A percentile compares a stretch with the other conserved stretches of the same genome.
Evolutionary conservation across 2,329 filamentous ascomycete species (phyloP).

Genomic region (Peltaster fructicola): DNA sequence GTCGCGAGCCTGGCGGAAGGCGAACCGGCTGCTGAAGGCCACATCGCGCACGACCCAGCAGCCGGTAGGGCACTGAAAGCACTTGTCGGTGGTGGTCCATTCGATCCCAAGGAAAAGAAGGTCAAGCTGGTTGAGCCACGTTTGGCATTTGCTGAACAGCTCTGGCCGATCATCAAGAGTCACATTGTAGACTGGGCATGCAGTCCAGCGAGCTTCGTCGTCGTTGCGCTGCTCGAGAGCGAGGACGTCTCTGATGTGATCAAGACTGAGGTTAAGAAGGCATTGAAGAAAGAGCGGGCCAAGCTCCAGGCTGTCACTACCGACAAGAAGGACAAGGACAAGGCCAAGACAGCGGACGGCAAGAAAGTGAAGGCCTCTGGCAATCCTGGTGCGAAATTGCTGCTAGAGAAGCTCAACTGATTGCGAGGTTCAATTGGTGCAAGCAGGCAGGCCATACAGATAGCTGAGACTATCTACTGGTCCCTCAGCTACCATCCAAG

Average conservation of each 20-base stretch:
- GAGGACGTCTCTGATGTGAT: slow-evolving; percentile 43
- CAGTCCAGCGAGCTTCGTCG: slow-evolving; percentile 68
- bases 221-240: slow-evolving; percentile 65
- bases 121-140: slow-evolving; percentile 56
- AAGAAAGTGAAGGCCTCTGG: slow-evolving; percentile 14
- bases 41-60: slow-evolving; percentile 43
- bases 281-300: slow-evolving; percentile 56
- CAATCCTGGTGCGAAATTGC: slow-evolving; percentile 30
- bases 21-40: slow-evolving; percentile 28
- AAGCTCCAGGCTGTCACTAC: slow-evolving; percentile 48
- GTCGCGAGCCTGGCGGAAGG: slow-evolving; percentile 31
- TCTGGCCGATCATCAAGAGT: slow-evolving; percentile 68
- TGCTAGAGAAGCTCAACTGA: slow-evolving; percentile 28
- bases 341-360: slow-evolving; percentile 19
- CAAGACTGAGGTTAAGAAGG: slow-evolving; percentile 48
- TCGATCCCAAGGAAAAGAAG: slow-evolving; percentile 54
- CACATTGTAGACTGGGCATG: slow-evolving; percentile 70
- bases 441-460: too few relatives aligned
- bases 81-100: slow-evolving; percentile 75
- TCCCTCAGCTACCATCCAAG: slow-evolving; percentile 5
- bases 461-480: too few relatives aligned
- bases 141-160: slow-evolving; percentile 58
- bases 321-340: slow-evolving; percentile 22
- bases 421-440: too few relatives aligned
- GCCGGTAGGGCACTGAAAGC: slow-evolving; percentile 79